Evolutionary conservation across 371 early-diverging fungal genomes (phyloP).

Genomic region (Mortierella sp.): DNA sequence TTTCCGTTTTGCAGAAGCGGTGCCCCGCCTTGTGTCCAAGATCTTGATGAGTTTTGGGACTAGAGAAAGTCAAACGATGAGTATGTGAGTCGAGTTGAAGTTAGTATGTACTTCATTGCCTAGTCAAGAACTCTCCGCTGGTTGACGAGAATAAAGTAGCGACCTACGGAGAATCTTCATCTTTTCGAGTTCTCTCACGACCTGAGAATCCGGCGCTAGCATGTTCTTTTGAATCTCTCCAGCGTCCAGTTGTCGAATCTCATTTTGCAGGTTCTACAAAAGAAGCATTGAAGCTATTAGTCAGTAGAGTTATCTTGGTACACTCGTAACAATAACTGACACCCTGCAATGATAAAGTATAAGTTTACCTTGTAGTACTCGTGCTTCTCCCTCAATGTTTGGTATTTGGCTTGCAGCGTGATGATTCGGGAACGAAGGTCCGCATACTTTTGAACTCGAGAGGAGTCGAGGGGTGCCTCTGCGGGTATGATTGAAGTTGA

Average conservation of each 20-base stretch:
- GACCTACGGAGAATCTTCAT: slow-evolving; percentile 44
- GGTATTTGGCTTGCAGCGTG: slow-evolving; percentile 29
- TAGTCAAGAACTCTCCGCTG: background rate
- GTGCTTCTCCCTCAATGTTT: slow-evolving; percentile 35
- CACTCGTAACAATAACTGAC: background rate
- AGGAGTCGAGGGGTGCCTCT: background rate
- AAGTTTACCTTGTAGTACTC: slow-evolving; percentile 43
- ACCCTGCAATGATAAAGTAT: background rate
- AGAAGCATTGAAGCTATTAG: background rate
- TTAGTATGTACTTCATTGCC: background rate
- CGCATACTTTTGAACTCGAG: slow-evolving; percentile 33
- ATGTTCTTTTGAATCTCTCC: slow-evolving; percentile 42
- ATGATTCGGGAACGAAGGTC: slow-evolving; percentile 39
- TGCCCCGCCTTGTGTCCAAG: slow-evolving; percentile 20
- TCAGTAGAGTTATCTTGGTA: background rate
- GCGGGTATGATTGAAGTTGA: slow-evolving; percentile 19
- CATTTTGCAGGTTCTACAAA: slow-evolving; percentile 29
- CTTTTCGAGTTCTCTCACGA: slow-evolving; percentile 33
- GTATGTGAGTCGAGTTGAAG: background rate
- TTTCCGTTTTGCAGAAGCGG: slow-evolving; percentile 28
- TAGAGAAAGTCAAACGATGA: background rate
- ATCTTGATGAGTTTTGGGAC: slow-evolving; percentile 31
- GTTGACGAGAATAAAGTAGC: background rate
- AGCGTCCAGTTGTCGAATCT: slow-evolving; percentile 32
- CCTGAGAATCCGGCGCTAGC: slow-evolving; percentile 33